Percentiles rank a stretch among this genome's conserved stretches.
These are phyloP conservation scores for Eutreptiella sp. DNA, from an alignment of 208 protist genomes.

Conservation along the genomic window DNA sequence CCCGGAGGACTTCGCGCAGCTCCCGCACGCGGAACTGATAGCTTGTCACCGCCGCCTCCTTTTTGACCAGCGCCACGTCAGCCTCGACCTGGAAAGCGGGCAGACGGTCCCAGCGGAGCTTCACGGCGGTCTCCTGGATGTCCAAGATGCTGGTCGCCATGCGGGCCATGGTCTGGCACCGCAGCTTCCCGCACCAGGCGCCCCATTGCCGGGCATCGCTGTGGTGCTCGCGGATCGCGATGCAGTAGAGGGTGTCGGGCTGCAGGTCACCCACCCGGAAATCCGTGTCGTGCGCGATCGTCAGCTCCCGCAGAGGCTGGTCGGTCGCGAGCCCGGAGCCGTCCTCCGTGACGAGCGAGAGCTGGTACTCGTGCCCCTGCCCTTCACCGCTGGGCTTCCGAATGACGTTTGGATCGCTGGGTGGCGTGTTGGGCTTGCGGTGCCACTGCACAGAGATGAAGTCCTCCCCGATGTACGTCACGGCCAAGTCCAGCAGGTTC, in stretches of 20 bases:
- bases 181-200: slow-evolving; percentile 64
- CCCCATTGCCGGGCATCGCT: slow-evolving; percentile 63
- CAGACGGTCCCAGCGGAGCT: slow-evolving; percentile 53
- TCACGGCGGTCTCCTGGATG: slow-evolving; percentile 64
- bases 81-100: slow-evolving; percentile 64
- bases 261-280: slow-evolving; percentile 65
- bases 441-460: slow-evolving; percentile 81
- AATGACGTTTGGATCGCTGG: slow-evolving; percentile 45
- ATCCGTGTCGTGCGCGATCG: slow-evolving; percentile 59
- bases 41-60: slow-evolving; percentile 52
- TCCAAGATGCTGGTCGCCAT: slow-evolving; percentile 53
- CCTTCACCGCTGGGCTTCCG: slow-evolving; percentile 44
- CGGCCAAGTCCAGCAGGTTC: slow-evolving; percentile 75
- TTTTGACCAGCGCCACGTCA: slow-evolving; percentile 70
- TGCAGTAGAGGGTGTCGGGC: slow-evolving; percentile 75
- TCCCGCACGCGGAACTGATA: slow-evolving; percentile 67
- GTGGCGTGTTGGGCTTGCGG: slow-evolving; percentile 58
- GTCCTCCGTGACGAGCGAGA: slow-evolving; percentile 60
- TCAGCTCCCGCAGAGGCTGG: slow-evolving; percentile 55
- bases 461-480: slow-evolving; percentile 70
- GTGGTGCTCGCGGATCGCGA: slow-evolving; percentile 78
- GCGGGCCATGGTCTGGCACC: slow-evolving; percentile 66
- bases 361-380: slow-evolving; percentile 62
- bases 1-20: slow-evolving; percentile 39
- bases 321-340: slow-evolving; percentile 33